Evolutionary conservation across 108 stramenopile species (phyloP).

Genomic region (Ochromonas danica): DNA sequence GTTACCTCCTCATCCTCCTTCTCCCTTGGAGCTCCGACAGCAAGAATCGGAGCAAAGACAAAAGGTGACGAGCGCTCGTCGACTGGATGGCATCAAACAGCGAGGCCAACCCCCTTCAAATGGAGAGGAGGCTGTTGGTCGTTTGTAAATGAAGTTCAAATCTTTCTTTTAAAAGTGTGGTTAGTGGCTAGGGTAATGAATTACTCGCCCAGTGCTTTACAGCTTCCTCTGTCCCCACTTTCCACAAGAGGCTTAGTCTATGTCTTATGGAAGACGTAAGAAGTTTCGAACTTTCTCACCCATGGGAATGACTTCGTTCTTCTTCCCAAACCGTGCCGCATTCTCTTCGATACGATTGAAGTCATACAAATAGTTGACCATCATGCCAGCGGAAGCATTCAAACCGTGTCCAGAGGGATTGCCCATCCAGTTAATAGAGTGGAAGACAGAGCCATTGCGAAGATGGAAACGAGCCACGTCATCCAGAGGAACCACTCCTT

Average conservation of each 20-base stretch:
- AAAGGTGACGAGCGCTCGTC: neutral
- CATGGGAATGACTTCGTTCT: no score
- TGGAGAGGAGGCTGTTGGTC: neutral
- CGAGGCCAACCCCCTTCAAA: neutral
- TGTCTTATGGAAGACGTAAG: no score
- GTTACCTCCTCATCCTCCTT: neutral
- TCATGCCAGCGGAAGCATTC: slow-evolving; percentile 68
- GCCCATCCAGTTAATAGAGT: slow-evolving; percentile 66
- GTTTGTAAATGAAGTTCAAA: no score
- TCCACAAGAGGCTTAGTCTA: no score
- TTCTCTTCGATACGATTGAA: no score
- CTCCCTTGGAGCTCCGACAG: neutral
- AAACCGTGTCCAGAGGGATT: slow-evolving; percentile 66
- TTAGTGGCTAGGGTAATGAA: no score
- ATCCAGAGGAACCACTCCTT: slow-evolving; percentile 57
- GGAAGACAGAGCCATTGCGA: slow-evolving; percentile 73
- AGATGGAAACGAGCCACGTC: slow-evolving; percentile 77
- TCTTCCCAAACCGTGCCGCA: no score
- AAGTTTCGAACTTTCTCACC: no score
- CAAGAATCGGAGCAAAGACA: neutral
- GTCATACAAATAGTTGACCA: slow-evolving; percentile 79
- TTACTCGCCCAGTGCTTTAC: no score
- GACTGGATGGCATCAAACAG: neutral
- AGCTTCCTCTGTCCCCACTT: no score
- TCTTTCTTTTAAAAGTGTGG: no score